These are phyloP conservation scores for Agastache rugosa DNA, from an alignment of 257 asterid genomes.

Conservation along the genomic window DNA sequence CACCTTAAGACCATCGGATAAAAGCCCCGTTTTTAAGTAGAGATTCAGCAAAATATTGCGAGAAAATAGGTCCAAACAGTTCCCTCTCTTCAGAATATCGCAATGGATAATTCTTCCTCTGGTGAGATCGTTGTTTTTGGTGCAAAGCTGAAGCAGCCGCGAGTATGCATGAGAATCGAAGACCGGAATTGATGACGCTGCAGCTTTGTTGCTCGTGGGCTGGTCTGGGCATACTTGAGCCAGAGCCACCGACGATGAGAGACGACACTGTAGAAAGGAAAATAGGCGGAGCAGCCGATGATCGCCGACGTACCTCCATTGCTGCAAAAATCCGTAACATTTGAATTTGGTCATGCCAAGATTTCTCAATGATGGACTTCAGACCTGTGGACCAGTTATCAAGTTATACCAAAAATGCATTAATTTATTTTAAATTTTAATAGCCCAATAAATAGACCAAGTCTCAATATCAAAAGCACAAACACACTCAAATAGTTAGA, in stretches of 20 bases:
- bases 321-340: constrained; percentile 36
- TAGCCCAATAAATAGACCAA: too few species aligned
- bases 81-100: constrained; percentile 50
- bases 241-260: constrained; percentile 32
- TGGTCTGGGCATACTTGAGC: constrained; percentile 36
- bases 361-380: background rate
- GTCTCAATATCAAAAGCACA: too few species aligned
- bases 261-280: constrained; percentile 20
- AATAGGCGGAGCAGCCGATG: constrained; percentile 13
- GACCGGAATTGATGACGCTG: constrained; percentile 27
- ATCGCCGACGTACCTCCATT: constrained; percentile 37
- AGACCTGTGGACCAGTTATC: too few species aligned
- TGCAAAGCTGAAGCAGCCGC: constrained; percentile 49
- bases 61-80: constrained; percentile 71
- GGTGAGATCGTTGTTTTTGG: constrained; percentile 40
- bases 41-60: constrained; percentile 64
- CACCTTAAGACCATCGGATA: constrained; percentile 44
- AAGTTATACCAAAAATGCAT: too few species aligned
- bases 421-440: too few species aligned
- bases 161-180: constrained; percentile 59
- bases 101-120: constrained; percentile 51
- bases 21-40: constrained; percentile 44
- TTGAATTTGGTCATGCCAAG: constrained; percentile 43
- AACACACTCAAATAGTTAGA: too few species aligned
- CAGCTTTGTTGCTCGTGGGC: constrained; percentile 27